phyloP scores from a whole-genome alignment of 208 protist genomes.

The Phytomonas francai region DNA sequence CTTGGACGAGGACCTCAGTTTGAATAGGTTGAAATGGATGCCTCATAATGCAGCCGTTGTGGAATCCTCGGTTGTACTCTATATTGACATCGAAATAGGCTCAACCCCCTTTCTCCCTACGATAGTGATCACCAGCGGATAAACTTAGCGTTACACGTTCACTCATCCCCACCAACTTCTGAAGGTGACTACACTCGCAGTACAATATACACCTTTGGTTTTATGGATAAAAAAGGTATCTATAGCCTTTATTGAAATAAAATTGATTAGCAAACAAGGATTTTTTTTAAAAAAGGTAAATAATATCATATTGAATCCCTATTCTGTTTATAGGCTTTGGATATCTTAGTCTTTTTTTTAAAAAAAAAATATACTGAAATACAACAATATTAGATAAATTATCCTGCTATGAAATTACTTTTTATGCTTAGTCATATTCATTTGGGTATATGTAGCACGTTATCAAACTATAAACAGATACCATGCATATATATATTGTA shows the following conservation, averaged over 20 bases:
- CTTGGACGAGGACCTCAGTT: background rate
- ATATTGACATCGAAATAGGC: slow-evolving; percentile 1
- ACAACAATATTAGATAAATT: slow-evolving; percentile 7
- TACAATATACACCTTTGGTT: slow-evolving; percentile 1
- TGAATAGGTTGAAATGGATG: background rate
- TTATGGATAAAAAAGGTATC: background rate
- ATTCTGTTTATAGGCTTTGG: background rate
- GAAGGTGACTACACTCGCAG: background rate
- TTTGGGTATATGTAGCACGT: background rate
- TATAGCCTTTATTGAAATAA: background rate
- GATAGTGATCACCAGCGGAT: slow-evolving; percentile 26
- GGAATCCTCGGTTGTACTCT: slow-evolving; percentile 4
- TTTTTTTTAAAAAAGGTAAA: background rate
- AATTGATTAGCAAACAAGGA: background rate
- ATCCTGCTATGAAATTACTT: background rate
- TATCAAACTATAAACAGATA: background rate
- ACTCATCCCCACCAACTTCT: slow-evolving; percentile 9
- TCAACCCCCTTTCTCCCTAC: background rate
- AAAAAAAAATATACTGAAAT: background rate
- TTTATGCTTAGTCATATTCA: background rate
- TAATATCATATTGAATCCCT: background rate
- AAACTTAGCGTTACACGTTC: slow-evolving; percentile 33
- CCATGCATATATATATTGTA: too few relatives aligned
- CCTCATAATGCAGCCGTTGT: slow-evolving; percentile 17
- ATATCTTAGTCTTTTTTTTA: background rate